Conservation (phyloP, 1,284 basidiomycete genomes). For the Austroboletus niveus region DNA sequence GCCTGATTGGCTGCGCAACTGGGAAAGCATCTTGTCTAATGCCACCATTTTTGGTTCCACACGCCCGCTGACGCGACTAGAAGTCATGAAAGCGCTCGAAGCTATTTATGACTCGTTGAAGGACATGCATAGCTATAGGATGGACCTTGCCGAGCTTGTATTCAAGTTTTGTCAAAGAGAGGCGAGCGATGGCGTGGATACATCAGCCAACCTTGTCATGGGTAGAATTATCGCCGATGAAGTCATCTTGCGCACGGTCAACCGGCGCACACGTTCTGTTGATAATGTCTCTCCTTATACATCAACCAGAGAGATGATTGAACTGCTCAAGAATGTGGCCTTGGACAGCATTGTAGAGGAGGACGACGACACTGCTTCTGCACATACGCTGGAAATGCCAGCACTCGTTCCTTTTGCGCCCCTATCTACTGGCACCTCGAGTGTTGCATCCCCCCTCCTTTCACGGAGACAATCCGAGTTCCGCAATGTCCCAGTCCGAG, state of each 20-base stretch:
- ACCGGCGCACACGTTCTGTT: constrained; percentile 31
- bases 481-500: constrained; percentile 30
- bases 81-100: constrained; percentile 54
- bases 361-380: constrained; percentile 40
- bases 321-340: constrained; percentile 42
- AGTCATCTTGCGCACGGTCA: constrained; percentile 48
- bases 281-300: constrained; percentile 23
- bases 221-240: constrained; percentile 68
- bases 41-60: constrained; percentile 43
- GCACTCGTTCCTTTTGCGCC: constrained; percentile 32
- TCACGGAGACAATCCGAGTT: constrained; percentile 58
- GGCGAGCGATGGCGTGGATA: constrained; percentile 31
- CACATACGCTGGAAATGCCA: constrained; percentile 38
- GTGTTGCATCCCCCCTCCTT: constrained; percentile 47
- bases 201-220: constrained; percentile 44
- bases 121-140: constrained; percentile 65
- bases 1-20: constrained; percentile 65
- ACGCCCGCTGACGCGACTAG: constrained; percentile 53
- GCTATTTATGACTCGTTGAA: constrained; percentile 60
- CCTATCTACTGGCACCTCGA: constrained; percentile 35
- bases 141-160: constrained; percentile 57
- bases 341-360: constrained; percentile 38
- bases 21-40: constrained; percentile 56
- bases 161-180: constrained; percentile 50
- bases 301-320: constrained; percentile 32